phyloP scores from a whole-genome alignment of 495 filamentous ascomycete genomes.

The Penicillium lagena region DNA sequence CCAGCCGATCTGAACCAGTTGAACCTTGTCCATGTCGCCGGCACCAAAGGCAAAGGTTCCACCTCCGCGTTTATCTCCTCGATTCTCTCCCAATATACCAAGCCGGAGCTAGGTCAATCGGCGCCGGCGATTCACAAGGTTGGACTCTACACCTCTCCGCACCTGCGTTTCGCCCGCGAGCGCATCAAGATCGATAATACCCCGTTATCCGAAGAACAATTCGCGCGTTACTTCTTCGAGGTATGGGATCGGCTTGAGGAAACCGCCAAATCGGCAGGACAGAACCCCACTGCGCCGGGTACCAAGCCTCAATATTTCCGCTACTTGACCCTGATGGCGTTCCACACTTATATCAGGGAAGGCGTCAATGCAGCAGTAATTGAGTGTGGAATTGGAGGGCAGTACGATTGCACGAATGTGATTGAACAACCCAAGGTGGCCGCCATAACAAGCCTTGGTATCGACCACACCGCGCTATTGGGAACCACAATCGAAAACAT shows the following conservation, averaged over 20 bases:
- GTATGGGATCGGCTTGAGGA: slow-evolving; percentile 73
- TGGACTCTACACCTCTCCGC: slow-evolving; percentile 84
- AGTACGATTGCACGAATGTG: slow-evolving; percentile 93
- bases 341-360: slow-evolving; percentile 78
- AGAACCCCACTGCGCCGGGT: slow-evolving; percentile 35
- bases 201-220: slow-evolving; percentile 68
- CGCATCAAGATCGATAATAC: slow-evolving; percentile 75
- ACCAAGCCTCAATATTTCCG: slow-evolving; percentile 84
- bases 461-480: slow-evolving; percentile 78
- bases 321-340: slow-evolving; percentile 83
- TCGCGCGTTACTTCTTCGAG: slow-evolving; percentile 83
- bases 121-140: slow-evolving; percentile 46
- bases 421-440: slow-evolving; percentile 64
- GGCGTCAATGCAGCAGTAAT: slow-evolving; percentile 78
- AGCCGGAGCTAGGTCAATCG: slow-evolving; percentile 22
- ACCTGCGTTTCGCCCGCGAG: slow-evolving; percentile 81
- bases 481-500: slow-evolving; percentile 84
- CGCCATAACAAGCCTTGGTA: slow-evolving; percentile 79
- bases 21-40: slow-evolving; percentile 77
- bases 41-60: slow-evolving; percentile 87
- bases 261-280: slow-evolving; percentile 39
- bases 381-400: slow-evolving; percentile 89
- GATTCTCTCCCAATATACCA: slow-evolving; percentile 52
- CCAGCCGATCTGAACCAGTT: slow-evolving; percentile 69
- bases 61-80: slow-evolving; percentile 48